These are phyloP conservation scores for Fusarium austroafricanum DNA, from an alignment of 2,329 filamentous ascomycete genomes.

Conservation along the genomic window DNA sequence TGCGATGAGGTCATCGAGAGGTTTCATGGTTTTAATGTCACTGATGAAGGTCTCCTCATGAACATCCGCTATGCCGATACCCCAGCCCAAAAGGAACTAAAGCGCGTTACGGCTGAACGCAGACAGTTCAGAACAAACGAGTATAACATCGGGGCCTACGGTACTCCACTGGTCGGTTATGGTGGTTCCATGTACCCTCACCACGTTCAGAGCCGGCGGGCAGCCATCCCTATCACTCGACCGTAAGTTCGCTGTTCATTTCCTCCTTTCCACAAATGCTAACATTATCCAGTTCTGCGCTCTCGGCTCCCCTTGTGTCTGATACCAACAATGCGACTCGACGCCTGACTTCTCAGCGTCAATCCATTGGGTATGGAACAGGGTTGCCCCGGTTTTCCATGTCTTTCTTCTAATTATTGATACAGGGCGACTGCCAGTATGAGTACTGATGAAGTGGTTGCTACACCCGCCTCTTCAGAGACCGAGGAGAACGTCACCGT, in stretches of 20 bases:
- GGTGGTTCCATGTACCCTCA: slow-evolving; percentile 54
- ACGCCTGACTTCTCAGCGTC: slow-evolving; percentile 49
- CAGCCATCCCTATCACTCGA: slow-evolving; percentile 43
- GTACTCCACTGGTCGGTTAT: slow-evolving; percentile 70
- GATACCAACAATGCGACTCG: slow-evolving; percentile 38
- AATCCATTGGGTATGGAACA: slow-evolving; percentile 52
- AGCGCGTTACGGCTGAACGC: slow-evolving; percentile 93
- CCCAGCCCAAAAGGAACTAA: slow-evolving; percentile 94
- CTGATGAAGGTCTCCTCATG: slow-evolving; percentile 83
- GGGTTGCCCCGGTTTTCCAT: slow-evolving; percentile 40
- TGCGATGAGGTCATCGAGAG: slow-evolving; percentile 90
- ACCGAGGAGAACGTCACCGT: slow-evolving; percentile 67
- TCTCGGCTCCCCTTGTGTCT: slow-evolving; percentile 10
- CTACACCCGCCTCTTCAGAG: slow-evolving; percentile 59
- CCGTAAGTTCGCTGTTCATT: slow-evolving; percentile 44
- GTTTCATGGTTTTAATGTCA: slow-evolving; percentile 83
- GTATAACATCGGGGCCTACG: slow-evolving; percentile 83
- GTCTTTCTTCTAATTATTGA: slow-evolving; percentile 50
- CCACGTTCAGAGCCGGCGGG: slow-evolving; percentile 53
- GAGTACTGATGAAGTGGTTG: slow-evolving; percentile 54
- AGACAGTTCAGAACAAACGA: slow-evolving; percentile 96
- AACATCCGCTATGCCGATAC: slow-evolving; percentile 98
- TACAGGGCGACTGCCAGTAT: slow-evolving; percentile 55
- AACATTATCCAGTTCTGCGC: slow-evolving; percentile 16
- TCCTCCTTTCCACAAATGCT: not conserved